Conservation (phyloP, 495 filamentous ascomycete species). For the Schizothecium vesticola region DNA sequence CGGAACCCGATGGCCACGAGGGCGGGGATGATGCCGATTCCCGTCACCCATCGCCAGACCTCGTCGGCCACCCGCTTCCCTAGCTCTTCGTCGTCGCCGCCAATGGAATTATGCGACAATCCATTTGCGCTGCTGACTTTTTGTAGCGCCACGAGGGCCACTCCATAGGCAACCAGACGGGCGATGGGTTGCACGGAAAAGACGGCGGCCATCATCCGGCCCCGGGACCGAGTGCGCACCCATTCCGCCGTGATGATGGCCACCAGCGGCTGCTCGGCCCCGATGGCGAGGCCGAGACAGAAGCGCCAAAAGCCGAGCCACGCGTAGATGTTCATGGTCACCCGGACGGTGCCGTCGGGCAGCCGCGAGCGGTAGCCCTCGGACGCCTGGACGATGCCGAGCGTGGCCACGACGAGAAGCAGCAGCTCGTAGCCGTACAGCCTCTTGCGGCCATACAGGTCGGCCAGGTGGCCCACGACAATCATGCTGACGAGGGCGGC, state of each 20-base stretch:
- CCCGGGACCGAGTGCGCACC: conserved; percentile 49
- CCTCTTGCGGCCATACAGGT: conserved; percentile 52
- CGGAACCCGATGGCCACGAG: conserved; percentile 59
- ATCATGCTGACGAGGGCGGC: conserved; percentile 54
- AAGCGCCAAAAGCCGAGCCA: conserved; percentile 56
- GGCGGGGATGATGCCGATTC: conserved; percentile 58
- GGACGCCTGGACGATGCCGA: conserved; percentile 44
- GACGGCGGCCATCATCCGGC: conserved; percentile 56
- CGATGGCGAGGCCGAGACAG: conserved; percentile 47
- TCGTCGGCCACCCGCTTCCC: conserved; percentile 44
- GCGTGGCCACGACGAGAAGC: conserved; percentile 45
- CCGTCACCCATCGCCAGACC: conserved; percentile 64
- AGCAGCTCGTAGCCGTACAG: conserved; percentile 59
- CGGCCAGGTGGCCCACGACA: conserved; percentile 52
- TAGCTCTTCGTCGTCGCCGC: conserved; percentile 40
- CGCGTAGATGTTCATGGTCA: conserved; percentile 47
- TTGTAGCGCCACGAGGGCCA: conserved; percentile 33
- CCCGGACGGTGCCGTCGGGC: neutral
- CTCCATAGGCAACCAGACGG: conserved; percentile 44
- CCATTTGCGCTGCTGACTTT: conserved; percentile 1
- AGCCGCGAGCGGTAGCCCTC: conserved; percentile 26
- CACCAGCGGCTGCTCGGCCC: conserved; percentile 24
- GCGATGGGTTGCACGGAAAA: conserved; percentile 60
- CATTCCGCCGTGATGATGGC: conserved; percentile 60
- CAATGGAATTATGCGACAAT: conserved; percentile 36